Percentiles rank a stretch among this genome's conserved stretches.
phyloP scores from a whole-genome alignment of 805 yeast genomes.

The Sugiyamaella lignohabitans region DNA sequence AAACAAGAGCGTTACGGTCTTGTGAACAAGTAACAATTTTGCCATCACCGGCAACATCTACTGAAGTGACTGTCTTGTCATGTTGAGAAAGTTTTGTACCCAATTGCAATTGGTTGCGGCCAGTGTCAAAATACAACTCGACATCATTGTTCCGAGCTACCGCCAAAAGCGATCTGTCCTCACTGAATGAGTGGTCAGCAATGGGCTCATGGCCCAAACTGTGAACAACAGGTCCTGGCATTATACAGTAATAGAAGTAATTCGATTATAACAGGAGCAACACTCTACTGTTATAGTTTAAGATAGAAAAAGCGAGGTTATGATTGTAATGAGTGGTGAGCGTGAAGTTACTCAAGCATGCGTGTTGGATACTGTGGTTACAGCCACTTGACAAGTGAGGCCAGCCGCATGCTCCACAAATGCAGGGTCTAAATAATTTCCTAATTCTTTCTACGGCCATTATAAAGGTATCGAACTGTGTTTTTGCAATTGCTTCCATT shows the following conservation, averaged over 20 bases:
- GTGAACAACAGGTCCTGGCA: constrained; percentile 13
- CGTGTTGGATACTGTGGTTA: too few species aligned
- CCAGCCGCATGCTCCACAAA: too few species aligned
- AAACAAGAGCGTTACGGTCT: constrained; percentile 94
- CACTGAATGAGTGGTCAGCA: constrained; percentile 84
- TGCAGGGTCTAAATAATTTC: too few species aligned
- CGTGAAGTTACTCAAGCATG: background rate
- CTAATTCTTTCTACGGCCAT: too few species aligned
- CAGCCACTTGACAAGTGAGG: too few species aligned
- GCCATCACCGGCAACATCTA: constrained; percentile 83
- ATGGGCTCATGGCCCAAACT: constrained; percentile 74
- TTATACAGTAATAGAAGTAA: background rate
- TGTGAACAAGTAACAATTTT: constrained; percentile 94
- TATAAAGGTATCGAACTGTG: too few species aligned
- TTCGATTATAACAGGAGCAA: constrained; percentile 28
- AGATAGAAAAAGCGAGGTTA: too few species aligned
- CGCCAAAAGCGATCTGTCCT: constrained; percentile 61
- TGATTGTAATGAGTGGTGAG: too few species aligned
- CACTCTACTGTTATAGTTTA: constrained; percentile 34
- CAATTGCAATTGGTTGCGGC: constrained; percentile 47
- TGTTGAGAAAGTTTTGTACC: constrained; percentile 71
- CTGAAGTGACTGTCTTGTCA: constrained; percentile 90
- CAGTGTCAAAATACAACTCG: constrained; percentile 59
- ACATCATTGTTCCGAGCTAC: constrained; percentile 74
- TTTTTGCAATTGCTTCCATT: too few species aligned